Conservation (phyloP, 179 eudicot genomes). For the Silene noctiflora region DNA sequence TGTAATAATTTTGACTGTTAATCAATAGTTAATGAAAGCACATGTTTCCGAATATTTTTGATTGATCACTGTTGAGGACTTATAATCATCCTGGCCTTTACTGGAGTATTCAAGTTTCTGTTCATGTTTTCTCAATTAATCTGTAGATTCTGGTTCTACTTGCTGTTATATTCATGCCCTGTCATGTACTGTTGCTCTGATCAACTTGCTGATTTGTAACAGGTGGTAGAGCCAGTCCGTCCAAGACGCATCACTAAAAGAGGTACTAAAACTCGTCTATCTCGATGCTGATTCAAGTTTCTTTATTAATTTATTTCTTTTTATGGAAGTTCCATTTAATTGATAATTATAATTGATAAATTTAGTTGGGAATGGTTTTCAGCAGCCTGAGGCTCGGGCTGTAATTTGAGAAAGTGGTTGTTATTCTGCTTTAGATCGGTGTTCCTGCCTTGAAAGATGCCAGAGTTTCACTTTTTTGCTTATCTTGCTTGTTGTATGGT, state of each 20-base stretch:
- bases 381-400: not conserved
- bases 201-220: conserved; percentile 7
- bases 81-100: not conserved
- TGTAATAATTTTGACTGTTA: conserved; percentile 23
- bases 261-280: no score
- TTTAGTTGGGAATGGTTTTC: not conserved
- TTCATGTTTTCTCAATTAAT: not conserved
- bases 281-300: no score
- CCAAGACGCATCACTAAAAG: not conserved
- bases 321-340: no score
- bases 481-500: not conserved
- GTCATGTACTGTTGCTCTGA: conserved; percentile 7
- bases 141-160: not conserved
- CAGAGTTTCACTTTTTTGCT: not conserved
- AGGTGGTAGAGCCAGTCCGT: conserved; percentile 11
- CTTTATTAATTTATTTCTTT: no score
- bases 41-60: not conserved
- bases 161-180: not conserved
- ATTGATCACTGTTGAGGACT: not conserved
- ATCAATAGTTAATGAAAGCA: conserved; percentile 19
- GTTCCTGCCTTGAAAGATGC: not conserved
- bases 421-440: not conserved
- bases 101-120: not conserved
- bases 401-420: not conserved
- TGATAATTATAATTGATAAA: not conserved